Evolutionary conservation across 2,329 filamentous ascomycete species (phyloP), one percentile per base, ranked within the genome.

Genomic region (Penicillium sp.): DNA sequence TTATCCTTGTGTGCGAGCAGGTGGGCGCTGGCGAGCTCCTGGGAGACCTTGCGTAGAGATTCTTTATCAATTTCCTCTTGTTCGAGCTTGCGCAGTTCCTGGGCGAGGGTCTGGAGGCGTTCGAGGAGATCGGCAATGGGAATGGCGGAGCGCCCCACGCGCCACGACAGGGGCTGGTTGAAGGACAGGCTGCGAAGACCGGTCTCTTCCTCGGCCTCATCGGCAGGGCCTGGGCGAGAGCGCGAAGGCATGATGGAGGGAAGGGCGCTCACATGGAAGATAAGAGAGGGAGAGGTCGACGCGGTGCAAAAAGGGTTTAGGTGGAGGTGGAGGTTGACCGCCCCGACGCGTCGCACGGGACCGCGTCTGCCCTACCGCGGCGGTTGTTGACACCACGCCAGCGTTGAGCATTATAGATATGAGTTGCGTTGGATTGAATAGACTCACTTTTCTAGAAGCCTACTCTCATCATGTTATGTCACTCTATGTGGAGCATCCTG

Each of bases 1-100:
- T 84, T 86, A 65, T 98, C 93, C 71, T 94, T 94, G 69, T 98
- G 93, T 44, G 80, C 81, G 32, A 98, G 71, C 16, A 98, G 74
- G 58, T 93, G 88, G 46, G 84, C 81, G 49, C 83, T 82, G 4
- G 84, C 87, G 30, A 98, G 77, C 57, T 95, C 87, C 60, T 89
- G 86, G 36, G 91, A 87, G 48, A 94, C 86, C 35, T 84, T 82
- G 47, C 77, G 80, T 50, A 97, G 76, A n/a, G 88, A 90, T n/a
- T 85, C 80, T 54, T 86, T 80, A 45, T 94, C 82, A 42, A 84
- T 81, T 42, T 84, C 83, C 56, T 95, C 90, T 66, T 97, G 90
- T 47, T 95, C 90, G 58, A 95, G 79, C 43, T 85, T 83, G 48
- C 81, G 77, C 50, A 98, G 77, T 74, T 98, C 91, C 57, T 85